Evolutionary conservation across 495 filamentous ascomycete species (phyloP), one percentile per base, ranked within the genome.

Genomic region (Podospora conica): DNA sequence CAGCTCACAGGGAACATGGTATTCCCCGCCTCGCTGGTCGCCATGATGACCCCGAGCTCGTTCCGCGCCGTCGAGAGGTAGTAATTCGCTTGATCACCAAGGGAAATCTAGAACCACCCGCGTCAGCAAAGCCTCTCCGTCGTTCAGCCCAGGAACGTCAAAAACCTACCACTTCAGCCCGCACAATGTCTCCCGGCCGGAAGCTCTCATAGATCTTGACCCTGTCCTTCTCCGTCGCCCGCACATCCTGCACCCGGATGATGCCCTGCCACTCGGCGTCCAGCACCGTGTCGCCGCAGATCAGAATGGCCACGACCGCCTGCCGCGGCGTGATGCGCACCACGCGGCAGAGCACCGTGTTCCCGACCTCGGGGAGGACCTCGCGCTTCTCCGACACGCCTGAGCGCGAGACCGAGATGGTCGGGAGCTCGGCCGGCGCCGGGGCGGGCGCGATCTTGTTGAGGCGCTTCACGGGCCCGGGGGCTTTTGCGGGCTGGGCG

Each of bases 141-240:
- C 22, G 21, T 65, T 10, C 22, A 67, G 9, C 21, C 11, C 9
- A 60, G 12, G 27, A 48, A 31, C 28, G 55, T n/a, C 29, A 15
- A 53, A 65, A 55, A 83, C 87, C 81, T 67, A 92, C 87, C 72
- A 98, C 93, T 24, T 90, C 85, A 12, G 91, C 95, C 63, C 93
- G 82, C 53, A 98, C 91, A 66, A 98, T 87, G 83, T 98, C 95
- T 0, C 95, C 95, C 12, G 94, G 91, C 65, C 94, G 83, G 76
- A 97, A 98, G 77, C 89, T 91, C 73, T 96, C 92, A 69, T 88
- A 87, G 67, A 97, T 88, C 73, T 91, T 90, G 23, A 98, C 92
- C 63, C 87, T 89, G 66, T 98, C 95, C 79, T 96, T 96, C 84
- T 98, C 95, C 53, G 94, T 96, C 20, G 91, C 92, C 61, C 95